A percentile compares a stretch with the other conserved stretches of the same genome.
Conservation (phyloP, 2,329 filamentous ascomycete species). For the Blastomyces emzantsi region DNA sequence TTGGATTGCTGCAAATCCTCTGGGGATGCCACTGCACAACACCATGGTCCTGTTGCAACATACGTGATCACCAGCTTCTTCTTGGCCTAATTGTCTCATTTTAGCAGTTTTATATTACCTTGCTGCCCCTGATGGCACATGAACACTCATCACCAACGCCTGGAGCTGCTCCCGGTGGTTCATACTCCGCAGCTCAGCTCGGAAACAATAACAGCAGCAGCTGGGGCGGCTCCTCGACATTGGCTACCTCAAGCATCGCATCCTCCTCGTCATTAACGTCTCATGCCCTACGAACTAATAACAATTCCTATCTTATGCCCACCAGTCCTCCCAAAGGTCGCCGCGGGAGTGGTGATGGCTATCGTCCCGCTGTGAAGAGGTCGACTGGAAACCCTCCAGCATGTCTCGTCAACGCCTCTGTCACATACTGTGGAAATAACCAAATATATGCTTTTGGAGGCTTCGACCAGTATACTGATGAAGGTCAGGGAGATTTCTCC, state of each 20-base stretch:
- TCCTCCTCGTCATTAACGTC: conserved; percentile 14
- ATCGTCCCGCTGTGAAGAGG: conserved; percentile 73
- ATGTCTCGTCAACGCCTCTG: conserved; percentile 93
- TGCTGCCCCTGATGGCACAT: conserved; percentile 4
- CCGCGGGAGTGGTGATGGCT: conserved; percentile 57
- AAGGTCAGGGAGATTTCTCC: conserved; percentile 44
- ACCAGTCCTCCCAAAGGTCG: conserved; percentile 66
- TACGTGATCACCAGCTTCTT: background rate
- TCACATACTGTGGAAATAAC: conserved; percentile 97
- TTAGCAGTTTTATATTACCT: background rate
- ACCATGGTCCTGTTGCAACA: background rate
- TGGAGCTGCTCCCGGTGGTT: conserved; percentile 1
- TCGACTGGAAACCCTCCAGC: conserved; percentile 75
- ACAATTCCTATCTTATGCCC: conserved; percentile 82
- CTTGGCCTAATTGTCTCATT: background rate
- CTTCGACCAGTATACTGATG: conserved; percentile 97
- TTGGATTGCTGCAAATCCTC: no score
- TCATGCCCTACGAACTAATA: conserved; percentile 41
- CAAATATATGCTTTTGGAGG: conserved; percentile 97
- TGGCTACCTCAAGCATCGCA: conserved; percentile 6
- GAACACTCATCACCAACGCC: background rate
- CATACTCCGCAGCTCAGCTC: background rate
- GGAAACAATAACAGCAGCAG: conserved; percentile 3
- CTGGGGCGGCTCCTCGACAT: conserved; percentile 7
- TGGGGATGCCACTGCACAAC: background rate